These are phyloP conservation scores for Penicillium sp. DNA, from an alignment of 2,329 filamentous ascomycete genomes.

Conservation along the genomic window DNA sequence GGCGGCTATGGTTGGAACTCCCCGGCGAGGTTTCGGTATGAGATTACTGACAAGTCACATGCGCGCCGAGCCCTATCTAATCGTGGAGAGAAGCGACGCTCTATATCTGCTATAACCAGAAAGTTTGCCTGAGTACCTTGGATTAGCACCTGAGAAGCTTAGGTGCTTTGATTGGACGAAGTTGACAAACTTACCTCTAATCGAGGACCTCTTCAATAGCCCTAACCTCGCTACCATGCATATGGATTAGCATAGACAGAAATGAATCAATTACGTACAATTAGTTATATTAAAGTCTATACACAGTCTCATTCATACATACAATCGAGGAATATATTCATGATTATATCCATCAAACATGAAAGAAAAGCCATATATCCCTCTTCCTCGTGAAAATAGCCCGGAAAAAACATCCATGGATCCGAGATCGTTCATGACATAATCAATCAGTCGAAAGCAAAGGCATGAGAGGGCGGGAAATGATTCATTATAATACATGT, in stretches of 20 bases:
- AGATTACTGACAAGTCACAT: too few species aligned
- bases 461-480: background rate
- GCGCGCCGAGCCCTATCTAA: too few species aligned
- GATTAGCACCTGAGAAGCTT: too few species aligned
- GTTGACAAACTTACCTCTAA: too few species aligned
- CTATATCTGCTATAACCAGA: too few species aligned
- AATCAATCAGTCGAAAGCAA: background rate
- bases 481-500: background rate
- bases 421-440: background rate
- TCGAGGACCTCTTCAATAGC: too few species aligned
- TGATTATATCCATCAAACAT: background rate
- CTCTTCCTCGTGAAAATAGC: background rate
- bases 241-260: background rate
- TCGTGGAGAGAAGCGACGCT: too few species aligned
- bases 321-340: background rate
- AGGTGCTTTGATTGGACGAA: too few species aligned
- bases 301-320: background rate
- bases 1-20: too few species aligned
- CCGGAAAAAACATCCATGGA: background rate
- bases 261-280: background rate
- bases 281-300: background rate
- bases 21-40: too few species aligned
- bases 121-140: too few species aligned
- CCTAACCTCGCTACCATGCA: background rate
- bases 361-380: background rate